Base-by-base conservation (phyloP, 2,329 filamentous ascomycete species). In the Cryphonectria radicalis region DNA sequence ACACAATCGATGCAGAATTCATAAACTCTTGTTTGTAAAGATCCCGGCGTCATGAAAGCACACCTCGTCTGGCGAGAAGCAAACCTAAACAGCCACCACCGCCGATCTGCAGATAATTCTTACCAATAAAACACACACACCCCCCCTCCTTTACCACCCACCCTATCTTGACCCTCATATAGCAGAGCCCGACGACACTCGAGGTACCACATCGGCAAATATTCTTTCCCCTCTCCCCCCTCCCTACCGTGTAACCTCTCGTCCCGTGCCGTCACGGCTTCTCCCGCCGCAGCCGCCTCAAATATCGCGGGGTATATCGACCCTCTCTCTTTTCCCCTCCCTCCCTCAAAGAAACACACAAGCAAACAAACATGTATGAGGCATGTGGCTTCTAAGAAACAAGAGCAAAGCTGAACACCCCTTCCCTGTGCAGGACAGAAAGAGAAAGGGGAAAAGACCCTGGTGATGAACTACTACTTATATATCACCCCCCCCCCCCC, bases 151-250 rank as follows among this genome's bases (percentile, higher is more conserved):
- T 11, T 37, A 37, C 35, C 35, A 37, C 37, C 1, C 37, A 40
- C 37, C 22, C 17, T 4, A 8, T 7, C 40, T n/a, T 17, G 57
- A 43, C 22, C 6, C 22, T 40, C 57, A 19, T 14, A 40, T 4
- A 22, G 17, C 17, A 14, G 17, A 8, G 40, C 46, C 37, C 2
- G 13, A 13, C 37, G 28, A 28, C 28, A 13, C 3, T 46, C 14
- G 17, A 46, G 42, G 46, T 70, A 14, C 46, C 28, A 70, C 65
- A 42, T 53, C 46, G 60, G 50, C 43, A 50, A 50, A 28, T 50
- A 50, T 43, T 42, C 11, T 13, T 32, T 25, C 40, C 19, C 35
- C 3, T 37, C 5, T 37, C 4, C 42, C 42, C 17, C 14, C 42
- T 17, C 42, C 43, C 32, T 40, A 32, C 59, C 3, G 59, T 40